Percentiles rank a stretch among this genome's conserved stretches.
Conservation (phyloP, 306 rosid genomes). For the Sicyos edulis region DNA sequence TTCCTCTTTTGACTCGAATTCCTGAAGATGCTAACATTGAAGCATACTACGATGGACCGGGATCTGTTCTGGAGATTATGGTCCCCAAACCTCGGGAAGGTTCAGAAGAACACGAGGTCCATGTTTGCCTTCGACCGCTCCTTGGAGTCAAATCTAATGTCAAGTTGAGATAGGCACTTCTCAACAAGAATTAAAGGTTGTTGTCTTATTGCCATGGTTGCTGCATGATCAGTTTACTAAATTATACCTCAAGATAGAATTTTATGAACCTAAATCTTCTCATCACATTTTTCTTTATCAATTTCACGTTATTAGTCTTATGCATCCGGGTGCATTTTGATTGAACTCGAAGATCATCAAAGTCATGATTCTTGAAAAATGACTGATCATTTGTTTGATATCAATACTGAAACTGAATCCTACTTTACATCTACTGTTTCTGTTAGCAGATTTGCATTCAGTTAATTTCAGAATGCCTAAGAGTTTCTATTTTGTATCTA, state of each 20-base stretch:
- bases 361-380: conserved; percentile 5
- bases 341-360: not conserved
- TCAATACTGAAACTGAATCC: conserved; percentile 11
- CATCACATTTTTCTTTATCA: not conserved
- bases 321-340: not conserved
- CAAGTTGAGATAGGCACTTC: too few species aligned
- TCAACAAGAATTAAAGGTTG: conserved; percentile 20
- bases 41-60: conserved; percentile 89
- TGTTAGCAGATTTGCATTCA: not conserved
- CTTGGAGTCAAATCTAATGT: conserved; percentile 48
- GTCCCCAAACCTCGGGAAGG: conserved; percentile 76
- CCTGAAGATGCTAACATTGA: conserved; percentile 90
- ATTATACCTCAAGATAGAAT: conserved; percentile 23
- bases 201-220: conserved; percentile 35
- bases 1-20: conserved; percentile 70
- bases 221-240: conserved; percentile 32
- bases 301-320: not conserved
- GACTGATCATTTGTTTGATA: not conserved
- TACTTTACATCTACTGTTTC: not conserved
- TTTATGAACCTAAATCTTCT: conserved; percentile 6
- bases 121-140: conserved; percentile 86
- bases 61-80: conserved; percentile 83
- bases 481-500: not conserved
- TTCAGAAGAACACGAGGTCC: conserved; percentile 93
- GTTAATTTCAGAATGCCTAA: not conserved